phyloP scores from a whole-genome alignment of 139 green algal species.

The Coelastrella sp. region DNA sequence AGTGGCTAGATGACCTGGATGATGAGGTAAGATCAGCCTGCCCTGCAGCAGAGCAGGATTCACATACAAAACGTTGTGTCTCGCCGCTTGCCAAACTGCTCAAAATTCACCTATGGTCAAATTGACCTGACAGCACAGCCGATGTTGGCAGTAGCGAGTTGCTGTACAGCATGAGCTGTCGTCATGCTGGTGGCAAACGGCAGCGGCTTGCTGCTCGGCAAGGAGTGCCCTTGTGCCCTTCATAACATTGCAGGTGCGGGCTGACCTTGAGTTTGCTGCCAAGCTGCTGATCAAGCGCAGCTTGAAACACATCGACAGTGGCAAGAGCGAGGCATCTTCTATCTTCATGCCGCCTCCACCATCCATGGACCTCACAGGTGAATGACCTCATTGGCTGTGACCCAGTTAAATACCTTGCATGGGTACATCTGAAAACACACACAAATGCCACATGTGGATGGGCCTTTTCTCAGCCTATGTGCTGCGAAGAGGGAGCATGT shows the following conservation, averaged over 20 bases:
- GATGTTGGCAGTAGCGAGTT: too few relatives aligned
- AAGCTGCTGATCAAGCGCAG: conserved; percentile 49
- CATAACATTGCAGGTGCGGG: conserved; percentile 28
- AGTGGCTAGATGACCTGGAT: conserved; percentile 65
- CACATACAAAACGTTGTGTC: too few relatives aligned
- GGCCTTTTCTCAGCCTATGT: too few relatives aligned
- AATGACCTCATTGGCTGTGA: neutral
- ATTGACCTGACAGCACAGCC: too few relatives aligned
- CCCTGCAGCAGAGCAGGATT: neutral
- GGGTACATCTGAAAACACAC: neutral
- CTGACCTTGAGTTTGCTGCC: conserved; percentile 50
- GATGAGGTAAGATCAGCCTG: conserved; percentile 53
- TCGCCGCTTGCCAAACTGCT: too few relatives aligned
- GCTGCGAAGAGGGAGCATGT: too few relatives aligned
- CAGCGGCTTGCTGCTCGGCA: neutral
- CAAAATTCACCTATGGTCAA: too few relatives aligned
- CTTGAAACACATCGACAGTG: conserved; percentile 47
- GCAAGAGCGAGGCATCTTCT: conserved; percentile 29
- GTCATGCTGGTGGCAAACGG: neutral
- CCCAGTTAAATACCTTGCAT: neutral
- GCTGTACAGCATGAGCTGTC: neutral
- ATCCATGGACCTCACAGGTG: conserved; percentile 5
- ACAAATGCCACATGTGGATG: too few relatives aligned
- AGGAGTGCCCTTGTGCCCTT: too few relatives aligned
- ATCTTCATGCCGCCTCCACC: conserved; percentile 49